Percentiles rank a stretch among this genome's conserved stretches.
These are phyloP conservation scores for Coix lacrymajobi DNA, from an alignment of 176 grass and related monocot genomes.

Conservation along the genomic window DNA sequence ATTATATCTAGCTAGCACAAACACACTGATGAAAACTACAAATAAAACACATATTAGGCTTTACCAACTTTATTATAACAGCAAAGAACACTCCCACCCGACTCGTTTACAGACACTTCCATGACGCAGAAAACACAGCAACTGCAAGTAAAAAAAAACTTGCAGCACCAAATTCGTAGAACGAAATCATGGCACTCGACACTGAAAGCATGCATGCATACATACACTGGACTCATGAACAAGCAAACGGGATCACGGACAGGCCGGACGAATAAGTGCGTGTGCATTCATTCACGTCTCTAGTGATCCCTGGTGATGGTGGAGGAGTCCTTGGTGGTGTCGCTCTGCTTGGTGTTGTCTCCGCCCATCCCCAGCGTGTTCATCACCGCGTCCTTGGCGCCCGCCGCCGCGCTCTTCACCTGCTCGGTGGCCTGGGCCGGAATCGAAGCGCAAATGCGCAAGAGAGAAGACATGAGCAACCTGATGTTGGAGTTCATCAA, in stretches of 20 bases:
- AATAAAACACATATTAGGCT: too few species aligned
- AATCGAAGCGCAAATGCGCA: background rate
- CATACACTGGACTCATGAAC: background rate
- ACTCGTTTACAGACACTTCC: background rate
- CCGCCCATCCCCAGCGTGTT: constrained; percentile 58
- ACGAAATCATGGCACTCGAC: background rate
- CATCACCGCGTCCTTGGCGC: constrained; percentile 60
- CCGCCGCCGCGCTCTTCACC: constrained; percentile 47
- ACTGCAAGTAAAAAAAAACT: background rate
- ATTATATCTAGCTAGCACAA: too few species aligned
- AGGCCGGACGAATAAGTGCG: too few species aligned
- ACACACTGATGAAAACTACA: too few species aligned
- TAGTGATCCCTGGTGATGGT: constrained; percentile 36
- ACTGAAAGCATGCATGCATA: background rate
- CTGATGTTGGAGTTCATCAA: background rate
- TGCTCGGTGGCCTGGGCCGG: constrained; percentile 45
- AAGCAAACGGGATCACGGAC: background rate
- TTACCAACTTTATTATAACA: constrained; percentile 5
- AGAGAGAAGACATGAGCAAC: background rate
- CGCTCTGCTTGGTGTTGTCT: background rate
- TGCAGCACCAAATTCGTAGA: background rate
- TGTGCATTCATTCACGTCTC: background rate
- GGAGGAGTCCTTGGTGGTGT: constrained; percentile 5
- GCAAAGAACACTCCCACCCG: background rate
- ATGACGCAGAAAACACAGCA: background rate